Base-by-base conservation (phyloP, 495 filamentous ascomycete genomes). In the Xylaria nigripes region DNA sequence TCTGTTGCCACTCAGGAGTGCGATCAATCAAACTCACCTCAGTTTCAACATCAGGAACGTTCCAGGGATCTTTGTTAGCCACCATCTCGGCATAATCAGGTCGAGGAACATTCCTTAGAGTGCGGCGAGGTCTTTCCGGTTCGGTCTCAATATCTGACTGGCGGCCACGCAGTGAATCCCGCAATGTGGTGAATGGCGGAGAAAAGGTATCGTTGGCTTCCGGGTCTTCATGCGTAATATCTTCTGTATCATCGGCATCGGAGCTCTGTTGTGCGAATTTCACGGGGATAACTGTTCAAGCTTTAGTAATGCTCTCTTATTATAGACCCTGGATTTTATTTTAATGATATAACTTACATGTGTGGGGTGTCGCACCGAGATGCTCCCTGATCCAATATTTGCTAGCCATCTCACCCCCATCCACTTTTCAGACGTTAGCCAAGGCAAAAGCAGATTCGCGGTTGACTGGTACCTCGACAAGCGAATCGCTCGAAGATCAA, bases 361-460 rank as follows among this genome's bases (percentile, higher is more conserved):
- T 67, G 23, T 67, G 64, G 19, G 61, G 64, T 8, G 47, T 42
- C 29, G 55, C 25, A 15, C 61, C 57, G 22, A 64, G 56, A 51
- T 66, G 64, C 45, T 64, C 61, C 38, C 54, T 60, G 13, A 67
- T 58, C 64, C 64, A 67, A 43, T 67, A 64, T 48, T 62, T 64
- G 41, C 59, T 62, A 10, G 57, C 61, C 59, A 67, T 51, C 32
- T 52, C 59, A 4, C 48, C 50, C 29, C 61, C 61, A 32, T 64
- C 61, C 41, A 67, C 64, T 67, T 30, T 19, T 1, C 9, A 55
- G 4, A 18, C 3, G 19, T 55, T 25, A 48, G 44, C 25, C 7
- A 4, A 42, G 25, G 3, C 3, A 24, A 19, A 6, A n/a, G 0
- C 15, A 24, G 19, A 27, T 16, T 13, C 7, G 6, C 5, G 23